Conservation (phyloP, 2,329 filamentous ascomycete species). For the Graphilbum fragrans region DNA sequence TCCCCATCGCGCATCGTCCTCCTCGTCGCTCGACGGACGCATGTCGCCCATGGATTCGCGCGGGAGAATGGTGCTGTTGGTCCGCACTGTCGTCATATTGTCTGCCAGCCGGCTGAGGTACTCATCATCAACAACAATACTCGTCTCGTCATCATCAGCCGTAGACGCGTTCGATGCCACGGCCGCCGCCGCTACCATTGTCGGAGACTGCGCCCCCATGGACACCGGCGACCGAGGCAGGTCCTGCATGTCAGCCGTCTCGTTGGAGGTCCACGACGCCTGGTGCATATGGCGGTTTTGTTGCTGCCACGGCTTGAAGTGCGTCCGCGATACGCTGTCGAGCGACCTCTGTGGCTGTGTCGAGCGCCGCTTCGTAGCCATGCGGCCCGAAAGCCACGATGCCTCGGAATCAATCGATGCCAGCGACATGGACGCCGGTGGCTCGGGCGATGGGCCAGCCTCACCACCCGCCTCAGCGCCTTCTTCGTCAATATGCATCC, state of each 20-base stretch:
- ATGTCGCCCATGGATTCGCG: conserved; percentile 36
- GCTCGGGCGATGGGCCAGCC: conserved; percentile 37
- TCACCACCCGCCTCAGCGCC: conserved; percentile 4
- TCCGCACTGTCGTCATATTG: conserved; percentile 4
- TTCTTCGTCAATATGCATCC: conserved; percentile 21
- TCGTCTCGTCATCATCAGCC: conserved; percentile 47
- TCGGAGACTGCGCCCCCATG: conserved; percentile 8
- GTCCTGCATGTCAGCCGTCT: conserved; percentile 35
- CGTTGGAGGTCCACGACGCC: conserved; percentile 26
- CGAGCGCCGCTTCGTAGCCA: conserved; percentile 21
- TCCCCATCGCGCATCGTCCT: conserved; percentile 38
- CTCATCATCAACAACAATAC: conserved; percentile 54
- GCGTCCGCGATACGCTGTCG: conserved; percentile 39
- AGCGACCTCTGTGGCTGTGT: conserved; percentile 25
- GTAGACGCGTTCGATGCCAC: background rate
- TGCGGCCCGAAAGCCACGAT: conserved; percentile 82
- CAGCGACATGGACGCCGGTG: conserved; percentile 69
- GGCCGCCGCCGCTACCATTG: background rate
- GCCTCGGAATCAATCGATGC: conserved; percentile 92
- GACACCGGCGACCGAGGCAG: conserved; percentile 17
- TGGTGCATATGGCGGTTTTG: conserved; percentile 31
- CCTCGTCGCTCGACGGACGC: conserved; percentile 47
- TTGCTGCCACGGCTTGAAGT: conserved; percentile 27
- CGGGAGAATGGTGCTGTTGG: conserved; percentile 8
- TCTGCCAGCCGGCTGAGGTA: conserved; percentile 48